Evolutionary conservation across 2,329 filamentous ascomycete genomes (phyloP).

Genomic region (Pseudonectria foliicola): DNA sequence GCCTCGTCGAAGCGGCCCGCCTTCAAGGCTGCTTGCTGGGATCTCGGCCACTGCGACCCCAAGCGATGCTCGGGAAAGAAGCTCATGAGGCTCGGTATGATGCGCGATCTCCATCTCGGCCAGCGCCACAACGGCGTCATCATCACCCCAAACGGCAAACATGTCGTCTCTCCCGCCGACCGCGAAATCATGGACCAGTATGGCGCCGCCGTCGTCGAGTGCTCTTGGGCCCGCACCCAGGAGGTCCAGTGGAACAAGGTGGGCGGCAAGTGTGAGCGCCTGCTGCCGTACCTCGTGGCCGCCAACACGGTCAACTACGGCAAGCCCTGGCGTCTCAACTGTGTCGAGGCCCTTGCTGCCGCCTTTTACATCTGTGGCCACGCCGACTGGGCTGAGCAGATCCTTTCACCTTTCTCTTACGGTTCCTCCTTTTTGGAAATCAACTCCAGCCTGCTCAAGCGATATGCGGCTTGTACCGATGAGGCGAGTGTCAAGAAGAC

Average conservation of each 20-base stretch:
- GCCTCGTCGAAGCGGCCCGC: conserved; percentile 33
- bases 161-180: conserved; percentile 76
- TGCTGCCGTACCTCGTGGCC: conserved; percentile 90
- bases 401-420: conserved; percentile 81
- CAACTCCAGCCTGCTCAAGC: conserved; percentile 72
- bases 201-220: conserved; percentile 93
- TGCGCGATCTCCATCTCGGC: conserved; percentile 86
- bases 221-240: conserved; percentile 86
- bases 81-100: conserved; percentile 83
- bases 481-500: conserved; percentile 78
- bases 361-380: conserved; percentile 92
- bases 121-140: conserved; percentile 90
- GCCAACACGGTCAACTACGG: conserved; percentile 98
- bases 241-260: conserved; percentile 90
- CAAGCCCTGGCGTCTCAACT: conserved; percentile 90
- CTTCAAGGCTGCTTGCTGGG: conserved; percentile 97
- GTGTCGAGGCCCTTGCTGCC: conserved; percentile 87
- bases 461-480: conserved; percentile 76
- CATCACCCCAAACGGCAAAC: conserved; percentile 90
- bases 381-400: conserved; percentile 78
- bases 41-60: conserved; percentile 93
- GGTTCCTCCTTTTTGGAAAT: conserved; percentile 85
- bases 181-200: conserved; percentile 73
- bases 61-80: conserved; percentile 95
- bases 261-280: conserved; percentile 83